These are phyloP conservation scores for Cutaneotrichosporon cyanovorans DNA, from an alignment of 1,284 basidiomycete genomes.

Conservation along the genomic window DNA sequence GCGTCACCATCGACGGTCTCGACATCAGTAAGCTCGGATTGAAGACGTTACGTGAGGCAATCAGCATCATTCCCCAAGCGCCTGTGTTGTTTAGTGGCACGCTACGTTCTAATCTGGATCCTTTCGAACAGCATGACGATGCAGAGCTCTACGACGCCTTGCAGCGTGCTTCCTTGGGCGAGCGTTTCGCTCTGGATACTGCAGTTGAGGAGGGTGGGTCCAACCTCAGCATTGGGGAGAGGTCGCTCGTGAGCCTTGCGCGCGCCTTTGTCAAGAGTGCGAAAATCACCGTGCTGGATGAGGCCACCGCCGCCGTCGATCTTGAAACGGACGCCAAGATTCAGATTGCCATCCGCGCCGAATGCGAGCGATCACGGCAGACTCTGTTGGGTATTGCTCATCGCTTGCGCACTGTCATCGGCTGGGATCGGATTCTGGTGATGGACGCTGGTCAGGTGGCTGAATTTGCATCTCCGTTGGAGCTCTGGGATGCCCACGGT, in stretches of 20 bases:
- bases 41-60: conserved; percentile 46
- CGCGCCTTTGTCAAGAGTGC: conserved; percentile 65
- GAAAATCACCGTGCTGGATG: conserved; percentile 58
- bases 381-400: conserved; percentile 64
- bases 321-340: conserved; percentile 68
- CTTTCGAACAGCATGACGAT: conserved; percentile 66
- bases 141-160: conserved; percentile 72
- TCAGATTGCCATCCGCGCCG: conserved; percentile 62
- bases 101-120: conserved; percentile 59
- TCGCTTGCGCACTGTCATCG: conserved; percentile 63
- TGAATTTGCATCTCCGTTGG: conserved; percentile 42
- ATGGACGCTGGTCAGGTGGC: conserved; percentile 37
- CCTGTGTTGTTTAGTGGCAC: conserved; percentile 56
- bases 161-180: conserved; percentile 64
- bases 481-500: conserved; percentile 37
- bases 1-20: conserved; percentile 45
- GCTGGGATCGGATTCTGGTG: conserved; percentile 42
- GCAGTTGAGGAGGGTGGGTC: conserved; percentile 30
- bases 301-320: conserved; percentile 56
- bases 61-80: conserved; percentile 79
- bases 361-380: conserved; percentile 53
- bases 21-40: conserved; percentile 49
- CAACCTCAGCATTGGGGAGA: conserved; percentile 18
- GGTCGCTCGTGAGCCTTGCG: conserved; percentile 53
- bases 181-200: conserved; percentile 55